These are phyloP conservation scores for Linanthus parryae DNA, from an alignment of 148 eudicot species.

Conservation along the genomic window DNA sequence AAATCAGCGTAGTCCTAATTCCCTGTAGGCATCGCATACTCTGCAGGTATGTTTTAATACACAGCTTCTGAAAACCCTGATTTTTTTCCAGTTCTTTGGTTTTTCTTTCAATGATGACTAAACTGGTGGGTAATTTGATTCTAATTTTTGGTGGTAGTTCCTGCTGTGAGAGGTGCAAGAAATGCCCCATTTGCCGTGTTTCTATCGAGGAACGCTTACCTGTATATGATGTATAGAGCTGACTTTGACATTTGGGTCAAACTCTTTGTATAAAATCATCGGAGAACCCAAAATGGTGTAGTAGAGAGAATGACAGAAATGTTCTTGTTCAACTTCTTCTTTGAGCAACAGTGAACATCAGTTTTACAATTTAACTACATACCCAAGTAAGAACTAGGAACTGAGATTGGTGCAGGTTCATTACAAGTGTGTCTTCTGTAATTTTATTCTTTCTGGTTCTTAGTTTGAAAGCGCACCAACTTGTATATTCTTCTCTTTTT, in stretches of 20 bases:
- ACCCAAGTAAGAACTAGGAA: no score
- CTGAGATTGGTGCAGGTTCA: no score
- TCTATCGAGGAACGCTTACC: constrained; percentile 59
- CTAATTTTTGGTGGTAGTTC: no score
- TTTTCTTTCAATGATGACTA: no score
- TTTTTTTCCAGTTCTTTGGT: not conserved
- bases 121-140: no score
- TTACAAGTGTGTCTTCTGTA: no score
- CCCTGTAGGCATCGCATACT: constrained; percentile 91
- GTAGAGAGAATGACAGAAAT: not conserved
- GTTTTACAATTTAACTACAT: no score
- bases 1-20: constrained; percentile 72
- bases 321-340: constrained; percentile 18
- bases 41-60: constrained; percentile 55
- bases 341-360: constrained; percentile 17
- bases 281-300: not conserved
- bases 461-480: no score
- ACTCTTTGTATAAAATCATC: constrained; percentile 10
- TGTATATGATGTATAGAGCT: constrained; percentile 78
- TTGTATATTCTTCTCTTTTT: no score
- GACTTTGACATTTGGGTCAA: no score
- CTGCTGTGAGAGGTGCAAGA: constrained; percentile 76
- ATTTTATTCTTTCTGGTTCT: no score
- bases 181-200: constrained; percentile 83
- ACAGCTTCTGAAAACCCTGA: not conserved